These are phyloP conservation scores for Coemansia guatemalensis DNA, from an alignment of 192 early-diverging fungal genomes.

Conservation along the genomic window DNA sequence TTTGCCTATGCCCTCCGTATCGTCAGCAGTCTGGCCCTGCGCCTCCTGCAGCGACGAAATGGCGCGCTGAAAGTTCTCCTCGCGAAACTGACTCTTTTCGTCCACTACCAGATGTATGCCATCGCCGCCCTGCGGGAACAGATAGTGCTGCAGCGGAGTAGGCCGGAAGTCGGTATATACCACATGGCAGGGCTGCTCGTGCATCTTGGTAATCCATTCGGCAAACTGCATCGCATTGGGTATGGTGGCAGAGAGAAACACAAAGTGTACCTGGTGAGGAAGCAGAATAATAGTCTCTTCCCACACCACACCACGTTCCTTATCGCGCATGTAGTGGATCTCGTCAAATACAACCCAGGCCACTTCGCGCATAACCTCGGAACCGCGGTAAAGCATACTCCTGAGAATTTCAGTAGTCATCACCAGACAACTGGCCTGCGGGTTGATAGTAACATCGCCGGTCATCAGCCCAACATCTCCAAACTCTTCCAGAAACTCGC, in stretches of 20 bases:
- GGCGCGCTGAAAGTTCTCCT: conserved; percentile 94
- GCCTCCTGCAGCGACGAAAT: conserved; percentile 69
- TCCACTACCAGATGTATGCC: conserved; percentile 97
- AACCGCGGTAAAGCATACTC: conserved; percentile 95
- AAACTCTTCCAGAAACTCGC: conserved; percentile 94
- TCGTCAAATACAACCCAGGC: conserved; percentile 99
- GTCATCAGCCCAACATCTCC: conserved; percentile 99
- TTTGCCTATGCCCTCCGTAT: conserved; percentile 46
- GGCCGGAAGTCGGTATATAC: conserved; percentile 98
- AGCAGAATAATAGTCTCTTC: conserved; percentile 97
- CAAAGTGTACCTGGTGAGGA: conserved; percentile 88
- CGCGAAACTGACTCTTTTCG: conserved; percentile 91
- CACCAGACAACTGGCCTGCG: conserved; percentile 86
- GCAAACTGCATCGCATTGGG: conserved; percentile 99
- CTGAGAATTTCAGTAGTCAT: conserved; percentile 99
- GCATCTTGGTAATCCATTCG: conserved; percentile 95
- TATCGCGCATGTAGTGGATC: conserved; percentile 98
- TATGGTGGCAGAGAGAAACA: conserved; percentile 97
- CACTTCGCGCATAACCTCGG: conserved; percentile 94
- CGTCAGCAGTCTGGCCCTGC: conserved; percentile 61
- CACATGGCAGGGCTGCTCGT: conserved; percentile 97
- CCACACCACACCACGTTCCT: conserved; percentile 98
- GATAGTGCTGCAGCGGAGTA: conserved; percentile 95
- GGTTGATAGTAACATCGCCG: conserved; percentile 96
- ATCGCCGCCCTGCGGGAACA: conserved; percentile 88